Evolutionary conservation across 768 basidiomycete genomes (phyloP).

Genomic region (Leccinellum albellum): DNA sequence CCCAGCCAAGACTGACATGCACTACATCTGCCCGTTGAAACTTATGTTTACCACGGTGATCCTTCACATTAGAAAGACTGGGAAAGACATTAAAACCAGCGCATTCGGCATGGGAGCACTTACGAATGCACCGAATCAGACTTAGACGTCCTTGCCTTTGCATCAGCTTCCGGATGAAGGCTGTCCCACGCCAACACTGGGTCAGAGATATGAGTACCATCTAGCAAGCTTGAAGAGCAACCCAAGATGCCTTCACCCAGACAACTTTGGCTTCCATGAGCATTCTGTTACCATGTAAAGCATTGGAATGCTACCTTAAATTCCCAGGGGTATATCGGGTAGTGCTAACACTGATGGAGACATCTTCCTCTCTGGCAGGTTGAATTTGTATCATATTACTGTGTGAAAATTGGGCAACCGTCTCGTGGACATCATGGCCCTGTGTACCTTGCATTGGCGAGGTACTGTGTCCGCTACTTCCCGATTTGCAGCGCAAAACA

Average conservation of each 20-base stretch:
- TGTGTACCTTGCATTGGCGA: neutral
- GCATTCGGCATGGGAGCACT: neutral
- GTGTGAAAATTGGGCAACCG: neutral
- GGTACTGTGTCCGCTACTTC: too few relatives aligned
- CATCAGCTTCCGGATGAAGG: neutral
- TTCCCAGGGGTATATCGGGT: neutral
- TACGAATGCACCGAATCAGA: constrained; percentile 1
- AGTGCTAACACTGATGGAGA: too few relatives aligned
- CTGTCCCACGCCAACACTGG: neutral
- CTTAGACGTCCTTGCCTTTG: neutral
- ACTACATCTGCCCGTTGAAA: neutral
- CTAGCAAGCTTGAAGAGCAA: neutral
- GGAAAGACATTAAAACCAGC: neutral
- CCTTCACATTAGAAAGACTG: neutral
- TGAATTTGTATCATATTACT: neutral
- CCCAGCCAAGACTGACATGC: constrained; percentile 1
- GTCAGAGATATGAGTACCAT: neutral
- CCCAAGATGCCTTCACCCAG: neutral
- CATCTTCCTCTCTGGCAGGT: neutral
- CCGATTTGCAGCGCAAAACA: neutral
- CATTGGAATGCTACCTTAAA: neutral
- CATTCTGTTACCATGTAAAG: neutral
- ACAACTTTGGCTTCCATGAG: constrained; percentile 3
- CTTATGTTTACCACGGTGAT: neutral
- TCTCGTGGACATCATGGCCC: neutral